Percentiles rank a stretch among this genome's conserved stretches.
Conservation (phyloP, 805 yeast species). For the Groenewaldozyma salmanticensis region DNA sequence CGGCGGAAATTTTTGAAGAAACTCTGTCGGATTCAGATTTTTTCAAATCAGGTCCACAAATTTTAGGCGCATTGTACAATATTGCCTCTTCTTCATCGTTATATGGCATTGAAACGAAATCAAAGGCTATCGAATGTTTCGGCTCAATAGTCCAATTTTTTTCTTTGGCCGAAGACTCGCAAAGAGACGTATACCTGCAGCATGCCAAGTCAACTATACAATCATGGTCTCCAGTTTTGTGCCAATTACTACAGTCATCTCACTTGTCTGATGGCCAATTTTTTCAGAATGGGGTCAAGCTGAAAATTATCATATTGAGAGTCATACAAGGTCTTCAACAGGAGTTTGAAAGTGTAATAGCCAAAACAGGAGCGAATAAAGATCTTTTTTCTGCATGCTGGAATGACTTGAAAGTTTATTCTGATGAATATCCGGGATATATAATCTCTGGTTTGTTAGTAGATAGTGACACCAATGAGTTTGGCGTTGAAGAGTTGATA, state of each 20-base stretch:
- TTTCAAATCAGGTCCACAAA: slow-evolving; percentile 48
- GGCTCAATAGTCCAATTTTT: slow-evolving; percentile 24
- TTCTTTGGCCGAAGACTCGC: slow-evolving; percentile 13
- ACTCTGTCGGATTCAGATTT: slow-evolving; percentile 79
- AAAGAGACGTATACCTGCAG: slow-evolving; percentile 2
- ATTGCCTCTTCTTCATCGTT: slow-evolving; percentile 12
- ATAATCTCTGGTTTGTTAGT: no score
- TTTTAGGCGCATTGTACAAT: slow-evolving; percentile 15
- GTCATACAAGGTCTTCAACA: no score
- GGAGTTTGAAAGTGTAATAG: no score
- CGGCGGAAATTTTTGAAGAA: slow-evolving; percentile 74
- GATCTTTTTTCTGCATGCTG: no score
- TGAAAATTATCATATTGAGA: background rate
- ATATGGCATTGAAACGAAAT: slow-evolving; percentile 26
- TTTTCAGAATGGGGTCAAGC: background rate
- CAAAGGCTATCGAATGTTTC: slow-evolving; percentile 25
- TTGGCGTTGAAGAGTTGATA: no score
- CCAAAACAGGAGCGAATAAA: no score
- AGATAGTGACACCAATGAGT: no score
- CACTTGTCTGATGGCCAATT: background rate
- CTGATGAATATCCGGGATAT: no score
- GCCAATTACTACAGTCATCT: background rate
- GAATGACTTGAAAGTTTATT: no score
- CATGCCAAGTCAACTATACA: slow-evolving; percentile 6
- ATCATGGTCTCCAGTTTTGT: slow-evolving; percentile 5